These are phyloP conservation scores for Phytophthora constricta DNA, from an alignment of 352 stramenopile genomes.

Conservation along the genomic window DNA sequence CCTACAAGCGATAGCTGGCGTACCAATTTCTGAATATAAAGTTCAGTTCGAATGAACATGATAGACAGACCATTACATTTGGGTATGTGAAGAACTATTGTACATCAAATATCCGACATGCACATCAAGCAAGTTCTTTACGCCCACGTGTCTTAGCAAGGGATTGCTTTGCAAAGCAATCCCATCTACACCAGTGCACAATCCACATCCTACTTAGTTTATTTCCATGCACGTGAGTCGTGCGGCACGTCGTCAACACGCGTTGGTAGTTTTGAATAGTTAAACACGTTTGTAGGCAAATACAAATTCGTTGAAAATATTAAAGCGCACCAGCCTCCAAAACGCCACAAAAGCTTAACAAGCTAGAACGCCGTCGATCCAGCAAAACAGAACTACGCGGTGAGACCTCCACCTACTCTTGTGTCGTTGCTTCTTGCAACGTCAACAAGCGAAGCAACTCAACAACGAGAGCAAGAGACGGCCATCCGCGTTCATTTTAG, in stretches of 20 bases:
- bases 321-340: conserved; percentile 1
- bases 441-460: no score
- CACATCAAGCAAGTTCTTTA: neutral
- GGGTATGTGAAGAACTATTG: neutral
- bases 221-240: neutral
- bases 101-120: no score
- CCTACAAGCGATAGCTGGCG: conserved; percentile 11
- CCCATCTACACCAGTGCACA: neutral
- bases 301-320: conserved; percentile 8
- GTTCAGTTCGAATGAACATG: conserved; percentile 31
- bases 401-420: neutral
- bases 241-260: neutral
- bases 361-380: no score
- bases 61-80: neutral
- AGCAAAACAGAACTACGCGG: neutral
- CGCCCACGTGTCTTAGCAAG: neutral
- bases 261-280: neutral
- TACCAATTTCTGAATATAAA: conserved; percentile 37
- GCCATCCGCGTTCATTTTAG: neutral
- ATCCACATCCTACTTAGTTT: no score
- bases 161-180: neutral
- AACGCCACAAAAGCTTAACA: no score
- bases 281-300: neutral
- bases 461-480: neutral
- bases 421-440: neutral